Evolutionary conservation across 2,329 filamentous ascomycete genomes (phyloP), one percentile per base, ranked within the genome.

Genomic region (Pseudogymnoascus sp.): DNA sequence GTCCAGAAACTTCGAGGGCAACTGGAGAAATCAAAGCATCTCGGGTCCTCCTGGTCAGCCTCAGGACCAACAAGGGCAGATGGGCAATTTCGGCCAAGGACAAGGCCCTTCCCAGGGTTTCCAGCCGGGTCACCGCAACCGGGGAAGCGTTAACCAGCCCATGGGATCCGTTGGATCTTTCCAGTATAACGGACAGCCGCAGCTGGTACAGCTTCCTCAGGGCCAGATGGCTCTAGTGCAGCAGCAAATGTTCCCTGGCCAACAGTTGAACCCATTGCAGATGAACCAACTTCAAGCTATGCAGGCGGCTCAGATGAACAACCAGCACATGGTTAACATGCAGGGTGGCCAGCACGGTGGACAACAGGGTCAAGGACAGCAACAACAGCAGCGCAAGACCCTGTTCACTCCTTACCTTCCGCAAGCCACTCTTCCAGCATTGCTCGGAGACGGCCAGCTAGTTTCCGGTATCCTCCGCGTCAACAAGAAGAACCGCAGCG

Each of bases 401-500:
- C 84, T 99, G 21, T 99, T 99, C 79, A 97, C 94, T 69, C 94
- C 94, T 66, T 99, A 99, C 72, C 84, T 99, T 59, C 93, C 94
- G 13, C 94, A 99, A 75, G 93, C 93, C 5, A 95, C 89, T 63
- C 82, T 99, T 17, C 94, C 94, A 63, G 93, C 92, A 59, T 84
- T 99, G 39, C 84, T 97, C 63, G 88, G 86, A 64, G 91, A 97
- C 71, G 94, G 94, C 15, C 92, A 96, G 76, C 87, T 99, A 63
- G 94, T 99, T 61, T 93, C 93, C 65, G 94, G 94, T 79, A 92
- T 97, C 69, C 88, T 99, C 60, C 90, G 94, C 64, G 94, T 99
- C 67, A 99, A 99, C 84, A 99, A 97, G 82, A 99, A 99, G 83
- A 99, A 99, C 78, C 89, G 94, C 66, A 97, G 93, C 70, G 94